These are phyloP conservation scores for Diaporthe helianthi DNA, from an alignment of 2,329 filamentous ascomycete genomes.

Conservation along the genomic window DNA sequence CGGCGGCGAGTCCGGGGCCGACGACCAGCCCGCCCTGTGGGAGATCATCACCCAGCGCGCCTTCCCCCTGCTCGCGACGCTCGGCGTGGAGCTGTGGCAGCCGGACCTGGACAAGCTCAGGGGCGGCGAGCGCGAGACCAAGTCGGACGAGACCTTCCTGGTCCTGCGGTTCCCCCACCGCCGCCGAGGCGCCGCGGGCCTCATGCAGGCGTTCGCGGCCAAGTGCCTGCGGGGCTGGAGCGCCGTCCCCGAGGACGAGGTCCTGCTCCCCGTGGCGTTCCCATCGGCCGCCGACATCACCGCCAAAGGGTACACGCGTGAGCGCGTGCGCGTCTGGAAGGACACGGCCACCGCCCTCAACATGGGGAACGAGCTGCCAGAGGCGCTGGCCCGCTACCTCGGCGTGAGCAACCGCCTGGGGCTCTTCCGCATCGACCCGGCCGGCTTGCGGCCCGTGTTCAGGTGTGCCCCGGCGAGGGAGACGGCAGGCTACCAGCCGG, in stretches of 20 bases:
- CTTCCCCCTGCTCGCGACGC: constrained; percentile 73
- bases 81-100: constrained; percentile 73
- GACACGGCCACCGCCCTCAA: constrained; percentile 63
- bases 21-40: constrained; percentile 59
- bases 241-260: constrained; percentile 65
- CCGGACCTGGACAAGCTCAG: constrained; percentile 66
- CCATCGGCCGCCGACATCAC: constrained; percentile 65
- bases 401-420: constrained; percentile 71
- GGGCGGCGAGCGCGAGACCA: constrained; percentile 54
- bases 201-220: constrained; percentile 53
- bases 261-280: constrained; percentile 70
- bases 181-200: constrained; percentile 55
- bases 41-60: constrained; percentile 74
- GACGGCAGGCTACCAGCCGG: constrained; percentile 67
- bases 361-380: constrained; percentile 64
- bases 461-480: constrained; percentile 65
- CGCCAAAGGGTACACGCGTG: constrained; percentile 63
- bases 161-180: constrained; percentile 72
- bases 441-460: constrained; percentile 62
- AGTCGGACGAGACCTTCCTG: constrained; percentile 61
- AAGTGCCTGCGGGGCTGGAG: constrained; percentile 58
- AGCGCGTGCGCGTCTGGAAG: constrained; percentile 71
- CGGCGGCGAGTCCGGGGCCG: constrained; percentile 46
- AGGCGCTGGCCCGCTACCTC: constrained; percentile 69
- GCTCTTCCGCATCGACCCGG: constrained; percentile 72